Base-by-base conservation (phyloP, 345 rosid genomes). In the Arabis alpina region DNA sequence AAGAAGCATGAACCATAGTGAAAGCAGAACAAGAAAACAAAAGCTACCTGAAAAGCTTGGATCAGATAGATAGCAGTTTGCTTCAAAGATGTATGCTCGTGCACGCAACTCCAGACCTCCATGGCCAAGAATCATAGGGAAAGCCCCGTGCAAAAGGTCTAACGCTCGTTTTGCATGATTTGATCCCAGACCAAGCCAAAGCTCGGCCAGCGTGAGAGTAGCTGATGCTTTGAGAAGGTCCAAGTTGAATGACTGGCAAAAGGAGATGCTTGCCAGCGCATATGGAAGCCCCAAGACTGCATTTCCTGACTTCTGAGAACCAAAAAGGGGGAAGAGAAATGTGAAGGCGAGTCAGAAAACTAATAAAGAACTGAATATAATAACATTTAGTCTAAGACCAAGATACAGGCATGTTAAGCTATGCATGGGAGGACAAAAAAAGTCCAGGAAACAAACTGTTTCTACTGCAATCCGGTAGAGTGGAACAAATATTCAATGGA, bases 191-290 rank as follows among this genome's bases (percentile, higher is more conserved):
- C 83, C 86, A 68, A 91, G 86, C 98, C 95, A 94, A 71, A 91
- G 77, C 82, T 94, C 98, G 24, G 99, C 99, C 59, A 94, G 76
- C 39, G 93, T 91, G 55, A 94, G 85, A 64, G 92, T 84, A 54
- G 96, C 98, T 32, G 98, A 89, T 47, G 98, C 99, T 84, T 83
- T 84, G 65, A 94, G 95, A 81, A 94, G 99, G 82, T 91, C 99
- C 90, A 91, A 80, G 69, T 94, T 94, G 74, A 87, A 88, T 69
- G 97, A 85, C 78, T 88, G 98, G 71, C 97, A 91, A 80, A 88
- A 94, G 5, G 99, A 91, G 72, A 94, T 87, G 85, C 96, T 84
- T 63, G 98, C 98, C 79, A 89, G 76, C 42, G 92, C 95, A 81
- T 89, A 89, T 68, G 96, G 99, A 82, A 94, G 87, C 59, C 96